Evolutionary conservation across 805 yeast genomes (phyloP).

Genomic region (Candida bentonensis): DNA sequence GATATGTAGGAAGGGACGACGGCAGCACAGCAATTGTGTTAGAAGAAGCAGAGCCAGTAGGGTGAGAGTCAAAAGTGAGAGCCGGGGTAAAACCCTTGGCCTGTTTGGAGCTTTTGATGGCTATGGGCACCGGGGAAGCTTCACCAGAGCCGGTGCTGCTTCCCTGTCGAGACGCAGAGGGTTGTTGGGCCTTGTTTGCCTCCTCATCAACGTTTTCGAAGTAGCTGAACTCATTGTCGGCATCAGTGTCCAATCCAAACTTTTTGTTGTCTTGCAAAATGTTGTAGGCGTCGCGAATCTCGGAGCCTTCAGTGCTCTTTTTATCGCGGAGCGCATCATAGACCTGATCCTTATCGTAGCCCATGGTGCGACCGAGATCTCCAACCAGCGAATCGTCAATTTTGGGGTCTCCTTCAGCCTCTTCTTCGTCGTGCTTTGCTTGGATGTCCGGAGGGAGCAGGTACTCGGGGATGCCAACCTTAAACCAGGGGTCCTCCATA

Average conservation of each 20-base stretch:
- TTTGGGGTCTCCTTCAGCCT: conserved; percentile 15
- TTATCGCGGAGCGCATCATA: conserved; percentile 39
- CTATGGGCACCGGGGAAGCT: conserved; percentile 2
- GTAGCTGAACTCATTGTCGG: neutral
- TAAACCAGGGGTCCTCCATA: conserved; percentile 91
- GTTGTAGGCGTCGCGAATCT: conserved; percentile 73
- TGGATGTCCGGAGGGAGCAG: conserved; percentile 35
- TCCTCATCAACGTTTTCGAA: conserved; percentile 1
- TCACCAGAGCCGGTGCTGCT: conserved; percentile 1
- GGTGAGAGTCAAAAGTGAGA: conserved; percentile 25
- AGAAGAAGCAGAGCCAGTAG: conserved; percentile 21
- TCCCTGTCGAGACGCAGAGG: neutral
- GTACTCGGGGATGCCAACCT: conserved; percentile 64
- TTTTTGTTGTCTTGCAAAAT: conserved; percentile 60
- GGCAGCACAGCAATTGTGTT: conserved; percentile 89
- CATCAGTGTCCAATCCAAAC: conserved; percentile 6
- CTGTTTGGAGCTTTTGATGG: conserved; percentile 1
- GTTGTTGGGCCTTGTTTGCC: too few species aligned
- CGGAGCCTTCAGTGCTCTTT: conserved; percentile 29
- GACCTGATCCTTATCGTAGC: conserved; percentile 76
- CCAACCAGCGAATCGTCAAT: conserved; percentile 64
- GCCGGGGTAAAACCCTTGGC: conserved; percentile 23
- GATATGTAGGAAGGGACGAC: conserved; percentile 86
- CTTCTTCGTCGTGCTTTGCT: conserved; percentile 7
- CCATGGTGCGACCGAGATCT: conserved; percentile 71